These are phyloP conservation scores for Alnus glutinosa DNA, from an alignment of 306 rosid species.

Conservation along the genomic window DNA sequence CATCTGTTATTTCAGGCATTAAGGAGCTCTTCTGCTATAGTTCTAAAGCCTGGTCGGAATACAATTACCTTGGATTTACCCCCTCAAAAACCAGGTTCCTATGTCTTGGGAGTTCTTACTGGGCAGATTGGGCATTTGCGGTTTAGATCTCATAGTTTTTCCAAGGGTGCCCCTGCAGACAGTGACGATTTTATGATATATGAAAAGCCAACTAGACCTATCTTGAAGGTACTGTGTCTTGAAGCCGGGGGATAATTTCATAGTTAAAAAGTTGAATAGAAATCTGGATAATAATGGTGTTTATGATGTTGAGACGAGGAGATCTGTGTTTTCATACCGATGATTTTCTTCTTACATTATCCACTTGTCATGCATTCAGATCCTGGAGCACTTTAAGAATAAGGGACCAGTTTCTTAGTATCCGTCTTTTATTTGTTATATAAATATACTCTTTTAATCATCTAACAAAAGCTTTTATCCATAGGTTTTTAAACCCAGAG, in stretches of 20 bases:
- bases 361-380: constrained; percentile 19
- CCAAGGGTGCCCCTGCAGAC: constrained; percentile 94
- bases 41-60: constrained; percentile 91
- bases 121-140: constrained; percentile 92
- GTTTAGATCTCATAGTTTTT: constrained; percentile 93
- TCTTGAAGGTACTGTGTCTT: constrained; percentile 73
- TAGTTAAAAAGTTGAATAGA: constrained; percentile 13
- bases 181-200: constrained; percentile 92
- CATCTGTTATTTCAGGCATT: constrained; percentile 62
- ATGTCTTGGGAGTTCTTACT: constrained; percentile 93
- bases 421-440: not conserved
- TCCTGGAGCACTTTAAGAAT: constrained; percentile 15
- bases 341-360: constrained; percentile 22
- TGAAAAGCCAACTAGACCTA: constrained; percentile 93
- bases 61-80: constrained; percentile 85
- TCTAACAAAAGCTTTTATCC: constrained; percentile 34
- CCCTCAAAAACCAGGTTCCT: constrained; percentile 97
- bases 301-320: not conserved
- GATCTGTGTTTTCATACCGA: not conserved
- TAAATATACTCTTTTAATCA: constrained; percentile 1
- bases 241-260: constrained; percentile 24
- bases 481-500: constrained; percentile 86
- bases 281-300: not conserved
- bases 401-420: not conserved
- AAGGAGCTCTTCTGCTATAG: constrained; percentile 66